These are phyloP conservation scores for Pterocarpus macrocarpus DNA, from an alignment of 306 rosid species.

Conservation along the genomic window DNA sequence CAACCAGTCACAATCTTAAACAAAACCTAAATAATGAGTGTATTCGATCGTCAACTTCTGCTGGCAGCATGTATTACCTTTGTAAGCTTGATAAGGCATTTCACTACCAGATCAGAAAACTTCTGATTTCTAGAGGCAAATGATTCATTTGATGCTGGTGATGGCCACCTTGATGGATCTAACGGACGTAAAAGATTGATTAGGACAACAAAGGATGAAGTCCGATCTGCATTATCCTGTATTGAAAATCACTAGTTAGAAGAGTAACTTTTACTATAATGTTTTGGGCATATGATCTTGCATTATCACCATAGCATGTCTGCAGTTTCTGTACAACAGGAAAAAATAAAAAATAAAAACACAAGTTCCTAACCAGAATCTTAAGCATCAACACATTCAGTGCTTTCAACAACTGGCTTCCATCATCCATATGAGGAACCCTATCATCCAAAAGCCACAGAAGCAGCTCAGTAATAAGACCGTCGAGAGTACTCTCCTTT, in stretches of 20 bases:
- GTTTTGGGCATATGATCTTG: conserved; percentile 16
- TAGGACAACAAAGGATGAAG: conserved; percentile 94
- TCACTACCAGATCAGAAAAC: conserved; percentile 95
- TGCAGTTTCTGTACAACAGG: neutral
- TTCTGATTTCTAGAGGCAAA: conserved; percentile 92
- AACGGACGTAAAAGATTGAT: conserved; percentile 90
- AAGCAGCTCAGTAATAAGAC: conserved; percentile 95
- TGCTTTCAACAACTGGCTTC: conserved; percentile 97
- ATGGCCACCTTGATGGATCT: conserved; percentile 99
- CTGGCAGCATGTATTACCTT: conserved; percentile 63
- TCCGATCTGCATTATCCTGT: conserved; percentile 99
- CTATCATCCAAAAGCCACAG: conserved; percentile 99
- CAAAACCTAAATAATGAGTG: conserved; percentile 7
- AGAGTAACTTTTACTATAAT: conserved; percentile 4
- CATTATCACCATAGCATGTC: neutral
- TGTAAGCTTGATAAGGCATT: conserved; percentile 98
- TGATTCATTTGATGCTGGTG: conserved; percentile 85
- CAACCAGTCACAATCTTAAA: neutral
- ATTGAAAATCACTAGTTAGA: conserved; percentile 42
- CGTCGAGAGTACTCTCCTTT: conserved; percentile 89
- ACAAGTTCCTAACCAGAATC: conserved; percentile 72
- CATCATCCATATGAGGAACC: conserved; percentile 99
- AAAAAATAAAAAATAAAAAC: conserved; percentile 16
- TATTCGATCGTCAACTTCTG: conserved; percentile 22
- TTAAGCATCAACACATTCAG: conserved; percentile 97